Base-by-base conservation (phyloP, 805 yeast species). In the Schwanniomyces vanrijiae region DNA sequence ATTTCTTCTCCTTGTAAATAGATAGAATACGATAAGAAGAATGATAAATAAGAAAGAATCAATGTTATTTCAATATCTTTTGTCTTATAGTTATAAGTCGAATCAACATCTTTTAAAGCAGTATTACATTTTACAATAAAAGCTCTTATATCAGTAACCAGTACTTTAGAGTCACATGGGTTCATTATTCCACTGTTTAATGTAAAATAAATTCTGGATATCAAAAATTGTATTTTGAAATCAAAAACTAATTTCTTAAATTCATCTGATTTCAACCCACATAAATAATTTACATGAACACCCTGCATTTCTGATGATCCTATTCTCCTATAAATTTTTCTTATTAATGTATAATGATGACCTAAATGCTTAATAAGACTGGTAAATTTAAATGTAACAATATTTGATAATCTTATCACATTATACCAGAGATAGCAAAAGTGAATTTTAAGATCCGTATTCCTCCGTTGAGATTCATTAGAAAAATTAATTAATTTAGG, bases 1-100 rank as follows among this genome's bases (percentile, higher is more conserved):
- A 24, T 14, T n/a, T 65, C 71, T 51, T 73, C 77, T 13, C 56
- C 58, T 50, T 73, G 76, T 14, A 72, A 51, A 33, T 69, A 53
- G n/a, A 65, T 52, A 4, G 69, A 48, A 37, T 61, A 64, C 11
- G 61, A 46, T 48, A 70, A 44, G 42, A 55, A 69, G 28, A 62
- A 54, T 37, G 58, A 57, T 16, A 66, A 54, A 49, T 68, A 71
- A 28, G 57, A 59, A 14, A 71, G 52, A 11, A 63, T 53, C 14
- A 52, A 44, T 19, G 47, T 47, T 3, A 46, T 41, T 48, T 67
- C 71, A 33, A 56, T 50, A 21, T 42, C 47, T 42, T 52, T 38
- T n/a, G 49, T 28, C 14, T 40, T 29, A 4, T 53, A 19, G 18
- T 60, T 44, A n/a, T 50, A 52, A 6, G 44, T 38, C 3, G 63